Base-by-base conservation (phyloP, 192 early-diverging fungal genomes). In the Entophlyctis helioformis region DNA sequence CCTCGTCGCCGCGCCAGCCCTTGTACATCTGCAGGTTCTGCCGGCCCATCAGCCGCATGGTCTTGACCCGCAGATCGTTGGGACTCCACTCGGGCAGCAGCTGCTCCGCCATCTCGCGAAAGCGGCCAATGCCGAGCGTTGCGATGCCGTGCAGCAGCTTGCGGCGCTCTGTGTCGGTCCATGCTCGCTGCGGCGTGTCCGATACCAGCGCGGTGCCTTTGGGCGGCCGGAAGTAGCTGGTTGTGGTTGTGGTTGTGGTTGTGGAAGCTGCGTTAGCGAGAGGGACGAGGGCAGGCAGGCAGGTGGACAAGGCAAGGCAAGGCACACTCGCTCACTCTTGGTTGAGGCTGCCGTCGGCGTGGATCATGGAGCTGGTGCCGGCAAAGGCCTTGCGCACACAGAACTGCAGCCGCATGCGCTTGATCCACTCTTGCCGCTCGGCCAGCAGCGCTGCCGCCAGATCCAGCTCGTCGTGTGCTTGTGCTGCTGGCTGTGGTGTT, bases 21-120 rank as follows among this genome's bases (percentile, higher is more conserved):
- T 81, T 77, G 61, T 90, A 89, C 31, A 85, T 62, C 55, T 90
- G 86, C 26, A 88, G 60, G 46, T 89, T 90, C 44, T 89, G 89
- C 24, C 89, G 71, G 28, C 89, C 89, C 39, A 91, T 79, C 26
- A 89, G 56, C 19, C 87, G 58, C 41, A 89, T 91, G 8, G 86
- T 55, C 45, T 89, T 89, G 52, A 91, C 71, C 35, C 87, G 77
- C 26, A 91, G 66, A 49, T 91, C 89, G 46, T 89, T 86, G 21
- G 62, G 55, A 19, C 59, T 64, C 89, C 87, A 91, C 36, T 72
- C 72, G 7, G 85, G 76, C 16, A 91, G 59, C 20, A 81, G 51
- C 38, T 64, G 73, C 40, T 88, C 83, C 0, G 86, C 82, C 25
- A 89, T 89, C 50, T 86, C 85, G 34, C 84, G 71, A 54, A 90